phyloP scores from a whole-genome alignment of 1,139 yeast species.

The Yamadazyma jaroonii region DNA sequence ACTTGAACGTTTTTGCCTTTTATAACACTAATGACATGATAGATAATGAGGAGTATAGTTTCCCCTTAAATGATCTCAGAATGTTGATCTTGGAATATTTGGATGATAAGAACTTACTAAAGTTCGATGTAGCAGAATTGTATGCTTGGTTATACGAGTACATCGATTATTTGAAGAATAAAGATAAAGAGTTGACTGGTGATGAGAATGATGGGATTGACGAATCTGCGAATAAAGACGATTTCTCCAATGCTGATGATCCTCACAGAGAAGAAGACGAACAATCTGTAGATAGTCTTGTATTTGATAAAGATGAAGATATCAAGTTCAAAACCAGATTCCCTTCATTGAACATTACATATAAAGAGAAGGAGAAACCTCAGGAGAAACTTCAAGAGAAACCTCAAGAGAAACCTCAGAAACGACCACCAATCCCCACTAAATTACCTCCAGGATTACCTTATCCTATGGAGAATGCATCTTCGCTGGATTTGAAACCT shows the following conservation, averaged over 20 bases:
- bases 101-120: conserved; percentile 27
- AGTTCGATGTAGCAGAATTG: conserved; percentile 37
- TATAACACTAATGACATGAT: conserved; percentile 33
- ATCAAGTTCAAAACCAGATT: neutral
- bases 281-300: neutral
- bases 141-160: conserved; percentile 42
- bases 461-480: conserved; percentile 10
- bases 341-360: neutral
- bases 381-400: no score
- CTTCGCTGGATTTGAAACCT: neutral
- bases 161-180: conserved; percentile 36
- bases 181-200: conserved; percentile 18
- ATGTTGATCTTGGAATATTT: conserved; percentile 30
- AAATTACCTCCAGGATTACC: conserved; percentile 20
- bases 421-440: conserved; percentile 20
- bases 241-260: no score
- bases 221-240: no score
- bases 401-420: no score
- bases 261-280: no score
- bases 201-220: no score
- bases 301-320: neutral
- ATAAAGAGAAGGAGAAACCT: neutral
- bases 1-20: conserved; percentile 43
- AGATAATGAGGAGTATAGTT: conserved; percentile 19
- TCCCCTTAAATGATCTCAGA: conserved; percentile 26